Conservation (phyloP, 176 grass and related monocot genomes). For the Oryza glumipatula region DNA sequence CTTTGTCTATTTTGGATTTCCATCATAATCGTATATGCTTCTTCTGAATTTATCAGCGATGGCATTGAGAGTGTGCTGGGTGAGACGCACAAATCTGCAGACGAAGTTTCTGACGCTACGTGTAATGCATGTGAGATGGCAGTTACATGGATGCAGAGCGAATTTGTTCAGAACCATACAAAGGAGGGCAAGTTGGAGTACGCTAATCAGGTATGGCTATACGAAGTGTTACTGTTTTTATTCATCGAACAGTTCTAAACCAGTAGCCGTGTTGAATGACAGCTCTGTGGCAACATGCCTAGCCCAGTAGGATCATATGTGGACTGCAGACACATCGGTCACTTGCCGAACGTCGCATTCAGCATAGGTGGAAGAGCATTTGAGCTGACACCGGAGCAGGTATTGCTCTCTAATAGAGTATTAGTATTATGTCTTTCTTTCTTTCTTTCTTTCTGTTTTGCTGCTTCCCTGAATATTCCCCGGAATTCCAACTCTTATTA, state of each 20-base stretch:
- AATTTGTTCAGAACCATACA: constrained; percentile 66
- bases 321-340: constrained; percentile 50
- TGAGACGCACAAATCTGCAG: constrained; percentile 20
- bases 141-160: constrained; percentile 82
- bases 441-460: neutral
- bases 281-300: constrained; percentile 67
- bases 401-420: constrained; percentile 9
- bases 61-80: constrained; percentile 55
- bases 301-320: constrained; percentile 60
- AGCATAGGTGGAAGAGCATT: constrained; percentile 66
- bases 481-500: neutral
- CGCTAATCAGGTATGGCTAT: constrained; percentile 55
- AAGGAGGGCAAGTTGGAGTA: constrained; percentile 65
- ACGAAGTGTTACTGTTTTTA: neutral
- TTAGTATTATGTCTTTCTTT: neutral
- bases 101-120: constrained; percentile 44
- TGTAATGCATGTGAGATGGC: constrained; percentile 83
- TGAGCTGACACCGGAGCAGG: constrained; percentile 64
- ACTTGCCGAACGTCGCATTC: constrained; percentile 50
- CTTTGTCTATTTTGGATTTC: neutral
- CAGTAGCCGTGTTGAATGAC: constrained; percentile 1
- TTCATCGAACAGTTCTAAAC: constrained; percentile 16
- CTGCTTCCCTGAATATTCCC: neutral
- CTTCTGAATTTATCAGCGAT: constrained; percentile 39
- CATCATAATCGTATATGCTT: constrained; percentile 7